Conservation (phyloP, 345 rosid species). For the Psidium friedrichsthalianum region DNA sequence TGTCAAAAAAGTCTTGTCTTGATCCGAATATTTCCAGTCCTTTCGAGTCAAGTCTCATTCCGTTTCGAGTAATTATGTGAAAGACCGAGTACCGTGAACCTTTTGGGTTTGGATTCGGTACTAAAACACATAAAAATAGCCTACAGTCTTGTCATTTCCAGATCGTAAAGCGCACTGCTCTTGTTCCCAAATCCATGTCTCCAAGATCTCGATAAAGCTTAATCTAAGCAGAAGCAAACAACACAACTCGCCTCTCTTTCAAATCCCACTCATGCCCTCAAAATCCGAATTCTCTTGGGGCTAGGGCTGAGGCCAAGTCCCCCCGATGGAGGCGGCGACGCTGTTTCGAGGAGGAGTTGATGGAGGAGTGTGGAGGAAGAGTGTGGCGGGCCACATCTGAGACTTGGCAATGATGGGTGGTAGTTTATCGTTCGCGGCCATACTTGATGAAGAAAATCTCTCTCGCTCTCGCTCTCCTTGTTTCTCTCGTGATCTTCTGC, state of each 20-base stretch:
- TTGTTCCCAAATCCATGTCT: not conserved
- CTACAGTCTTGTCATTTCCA: not conserved
- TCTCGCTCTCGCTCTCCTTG: not conserved
- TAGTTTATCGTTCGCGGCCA: constrained; percentile 23
- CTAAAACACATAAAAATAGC: not conserved
- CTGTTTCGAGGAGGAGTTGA: constrained; percentile 13
- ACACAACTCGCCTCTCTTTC: not conserved
- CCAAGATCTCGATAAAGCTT: not conserved
- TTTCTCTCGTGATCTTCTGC: not conserved
- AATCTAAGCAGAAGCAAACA: not conserved
- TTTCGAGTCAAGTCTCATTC: too few relatives aligned
- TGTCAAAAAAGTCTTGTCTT: too few relatives aligned
- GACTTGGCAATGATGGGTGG: constrained; percentile 3
- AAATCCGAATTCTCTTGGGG: not conserved
- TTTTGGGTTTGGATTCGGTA: not conserved
- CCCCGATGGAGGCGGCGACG: not conserved
- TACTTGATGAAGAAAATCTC: not conserved
- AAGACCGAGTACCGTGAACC: not conserved
- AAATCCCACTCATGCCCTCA: not conserved
- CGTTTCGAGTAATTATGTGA: too few relatives aligned
- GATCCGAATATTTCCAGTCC: too few relatives aligned
- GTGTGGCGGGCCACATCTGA: constrained; percentile 30
- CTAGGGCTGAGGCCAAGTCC: not conserved
- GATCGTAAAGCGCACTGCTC: not conserved
- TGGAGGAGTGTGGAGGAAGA: constrained; percentile 47